Evolutionary conservation across 208 protist genomes (phyloP), one percentile per base, ranked within the genome.

Genomic region (Leishmania tarentolae): DNA sequence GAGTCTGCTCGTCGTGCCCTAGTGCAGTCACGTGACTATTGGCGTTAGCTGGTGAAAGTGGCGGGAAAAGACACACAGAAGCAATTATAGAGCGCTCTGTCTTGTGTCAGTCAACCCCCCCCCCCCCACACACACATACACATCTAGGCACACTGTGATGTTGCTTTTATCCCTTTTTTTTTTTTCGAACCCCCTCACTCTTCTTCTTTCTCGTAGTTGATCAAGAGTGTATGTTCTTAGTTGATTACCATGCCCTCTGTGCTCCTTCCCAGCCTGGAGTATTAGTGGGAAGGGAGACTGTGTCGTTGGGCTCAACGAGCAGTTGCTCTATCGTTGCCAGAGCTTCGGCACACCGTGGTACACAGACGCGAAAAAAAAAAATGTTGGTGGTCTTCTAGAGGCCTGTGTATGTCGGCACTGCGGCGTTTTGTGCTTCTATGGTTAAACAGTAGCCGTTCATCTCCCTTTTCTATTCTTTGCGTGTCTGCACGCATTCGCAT

Each of bases 401-500:
- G 24, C 37, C 24, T 35, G 2, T 72, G 42, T n/a, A 31, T 21
- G 68, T 42, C 42, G 65, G 44, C 7, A 24, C 42, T 46, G 40
- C 21, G 50, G 50, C 50, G 15, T 53, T 53, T 53, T 53, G 1
- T 53, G 50, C 17, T 15, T 53, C 15, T 53, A 9, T 53, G 42
- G 3, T 13, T 83, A 72, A 21, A 24, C 59, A 0, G 21, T 71
- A 63, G 15, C 11, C 56, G 40, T 65, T 82, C 44, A 65, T 77
- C 28, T 71, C 76, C 59, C 31, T 37, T 37, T 70, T 8, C 70
- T 59, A 13, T 50, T 56, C 7, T 57, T 70, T 61, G 72, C 57
- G 50, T 5, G 15, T 35, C 35, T 46, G 8, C 44, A 3, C 77
- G n/a, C 42, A 44, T 31, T 17, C 1, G n/a, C 72, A 42, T 61